Base-by-base conservation (phyloP, 768 basidiomycete species). In the Lactarius pseudohatsudake region DNA sequence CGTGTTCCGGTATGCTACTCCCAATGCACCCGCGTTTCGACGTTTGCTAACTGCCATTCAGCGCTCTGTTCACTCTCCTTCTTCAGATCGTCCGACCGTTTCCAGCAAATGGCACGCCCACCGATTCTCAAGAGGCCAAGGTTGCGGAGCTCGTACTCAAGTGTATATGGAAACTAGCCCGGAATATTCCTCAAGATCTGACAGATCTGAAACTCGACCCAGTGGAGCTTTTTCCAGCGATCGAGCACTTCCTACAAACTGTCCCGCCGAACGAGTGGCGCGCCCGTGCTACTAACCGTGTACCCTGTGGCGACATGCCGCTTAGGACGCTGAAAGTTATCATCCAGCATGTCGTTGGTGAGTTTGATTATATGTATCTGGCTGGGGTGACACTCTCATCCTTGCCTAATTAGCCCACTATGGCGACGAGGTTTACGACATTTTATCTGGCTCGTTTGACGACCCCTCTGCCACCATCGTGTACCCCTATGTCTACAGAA, bases 301-400 rank as follows among this genome's bases (percentile, higher is more conserved):
- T 98, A 1, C 96, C 97, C 3, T 91, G 96, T 74, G 96, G 95
- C 30, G 97, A 99, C 73, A 96, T 98, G 96, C 97, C 97, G 2
- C 77, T 99, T 65, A 83, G 97, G 68, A 98, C 97, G 2, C 92
- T 98, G 76, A 99, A 99, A 81, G 96, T 97, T 50, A 93, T 99
- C 72, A 92, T 99, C 41, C 97, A 98, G 77, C 94, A 96, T 75
- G 86, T 98, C 64, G 93, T 98, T 72, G 91, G 95, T 96, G 70
- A 80, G 95, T 85, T 18, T 22, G 28, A 40, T 36, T 32, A 22
- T 13, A 20, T 36, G 9, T 30, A 28, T 34, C 11, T 34, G 18
- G 15, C 53, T 26, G 47, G n/a, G 11, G 47, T 70, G n/a, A 34
- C 8, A 6, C 67, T 71, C 67, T 71, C 50, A 65, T 77, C 43